A percentile compares a stretch with the other conserved stretches of the same genome.
Evolutionary conservation across 768 basidiomycete species (phyloP).

Genomic region (Megacollybia marginata): DNA sequence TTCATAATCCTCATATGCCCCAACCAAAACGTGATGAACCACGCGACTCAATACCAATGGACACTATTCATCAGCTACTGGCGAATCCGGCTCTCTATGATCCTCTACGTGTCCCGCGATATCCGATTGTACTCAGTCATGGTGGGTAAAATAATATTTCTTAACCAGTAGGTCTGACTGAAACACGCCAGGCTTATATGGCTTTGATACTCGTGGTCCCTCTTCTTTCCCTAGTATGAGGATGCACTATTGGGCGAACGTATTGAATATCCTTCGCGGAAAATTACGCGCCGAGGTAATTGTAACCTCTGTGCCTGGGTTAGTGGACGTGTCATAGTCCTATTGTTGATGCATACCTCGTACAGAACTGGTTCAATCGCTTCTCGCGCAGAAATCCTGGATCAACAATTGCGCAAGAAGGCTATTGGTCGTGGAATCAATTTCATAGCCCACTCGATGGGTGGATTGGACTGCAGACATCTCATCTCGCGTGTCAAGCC

Average conservation of each 20-base stretch:
- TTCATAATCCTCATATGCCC: not conserved
- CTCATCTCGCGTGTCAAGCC: conserved; percentile 84
- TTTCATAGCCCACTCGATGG: conserved; percentile 96
- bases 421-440: conserved; percentile 79
- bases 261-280: conserved; percentile 71
- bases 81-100: conserved; percentile 72
- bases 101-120: conserved; percentile 71
- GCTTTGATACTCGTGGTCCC: conserved; percentile 88
- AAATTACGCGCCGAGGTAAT: conserved; percentile 91
- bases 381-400: conserved; percentile 69
- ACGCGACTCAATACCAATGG: conserved; percentile 17
- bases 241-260: conserved; percentile 92
- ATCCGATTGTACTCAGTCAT: conserved; percentile 94
- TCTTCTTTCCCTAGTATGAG: conserved; percentile 74
- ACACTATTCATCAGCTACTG: conserved; percentile 64
- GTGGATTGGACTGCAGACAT: conserved; percentile 91
- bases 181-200: conserved; percentile 67
- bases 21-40: not conserved
- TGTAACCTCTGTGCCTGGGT: conserved; percentile 92
- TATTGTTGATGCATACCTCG: not conserved
- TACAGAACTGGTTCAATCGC: conserved; percentile 82
- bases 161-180: conserved; percentile 3
- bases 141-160: conserved; percentile 42
- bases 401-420: conserved; percentile 59
- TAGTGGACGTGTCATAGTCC: conserved; percentile 17